These are phyloP conservation scores for Aspergillus intermedius DNA, from an alignment of 2,329 filamentous ascomycete species.

Conservation along the genomic window DNA sequence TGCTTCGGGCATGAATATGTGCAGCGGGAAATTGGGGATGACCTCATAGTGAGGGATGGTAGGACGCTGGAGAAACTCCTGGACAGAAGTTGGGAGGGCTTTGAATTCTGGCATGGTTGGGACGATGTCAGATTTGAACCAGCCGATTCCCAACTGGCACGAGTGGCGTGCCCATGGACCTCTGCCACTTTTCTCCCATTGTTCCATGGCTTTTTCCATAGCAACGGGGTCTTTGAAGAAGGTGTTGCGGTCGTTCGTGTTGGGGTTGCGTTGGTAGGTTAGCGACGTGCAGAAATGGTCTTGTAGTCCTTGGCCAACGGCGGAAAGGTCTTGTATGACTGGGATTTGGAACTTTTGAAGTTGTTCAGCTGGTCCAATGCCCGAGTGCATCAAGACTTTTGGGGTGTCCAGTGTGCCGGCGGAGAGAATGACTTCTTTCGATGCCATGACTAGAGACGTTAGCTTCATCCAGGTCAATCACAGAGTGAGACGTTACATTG, in stretches of 20 bases:
- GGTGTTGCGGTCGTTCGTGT: constrained; percentile 37
- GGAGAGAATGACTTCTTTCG: constrained; percentile 36
- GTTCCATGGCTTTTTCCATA: constrained; percentile 42
- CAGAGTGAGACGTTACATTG: constrained; percentile 26
- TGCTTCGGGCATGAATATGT: constrained; percentile 37
- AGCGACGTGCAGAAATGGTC: constrained; percentile 36
- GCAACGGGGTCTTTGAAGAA: constrained; percentile 42
- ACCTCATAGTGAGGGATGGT: constrained; percentile 56
- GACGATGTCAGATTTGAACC: constrained; percentile 39
- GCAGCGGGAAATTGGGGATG: constrained; percentile 41
- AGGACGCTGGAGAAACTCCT: constrained; percentile 41
- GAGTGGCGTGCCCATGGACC: constrained; percentile 29
- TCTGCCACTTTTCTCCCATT: constrained; percentile 42
- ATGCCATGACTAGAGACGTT: constrained; percentile 20
- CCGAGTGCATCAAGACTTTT: constrained; percentile 43
- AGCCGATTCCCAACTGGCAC: constrained; percentile 29
- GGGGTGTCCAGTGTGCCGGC: constrained; percentile 37
- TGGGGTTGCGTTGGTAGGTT: constrained; percentile 34
- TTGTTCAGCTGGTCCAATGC: constrained; percentile 41
- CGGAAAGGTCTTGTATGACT: constrained; percentile 34
- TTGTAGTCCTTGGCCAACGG: constrained; percentile 41
- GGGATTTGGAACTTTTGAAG: constrained; percentile 38
- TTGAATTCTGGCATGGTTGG: constrained; percentile 44
- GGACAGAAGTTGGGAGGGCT: constrained; percentile 39
- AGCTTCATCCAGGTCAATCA: background rate